These are phyloP conservation scores for Fraxinus latifolia DNA, from an alignment of 305 asterid genomes.

Conservation along the genomic window DNA sequence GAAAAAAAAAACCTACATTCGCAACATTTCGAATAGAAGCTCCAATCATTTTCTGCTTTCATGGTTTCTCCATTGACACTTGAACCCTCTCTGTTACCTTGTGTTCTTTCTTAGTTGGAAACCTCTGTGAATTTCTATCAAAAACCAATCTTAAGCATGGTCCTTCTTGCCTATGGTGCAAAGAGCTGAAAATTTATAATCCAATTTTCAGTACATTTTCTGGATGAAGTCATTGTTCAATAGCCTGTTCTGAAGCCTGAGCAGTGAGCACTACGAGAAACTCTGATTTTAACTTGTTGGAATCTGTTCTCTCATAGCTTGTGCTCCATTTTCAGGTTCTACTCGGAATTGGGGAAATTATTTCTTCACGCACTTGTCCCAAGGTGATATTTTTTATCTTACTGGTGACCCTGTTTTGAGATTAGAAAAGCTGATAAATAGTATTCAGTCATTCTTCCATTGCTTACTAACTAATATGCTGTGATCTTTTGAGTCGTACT, in stretches of 20 bases:
- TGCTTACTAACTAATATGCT: background rate
- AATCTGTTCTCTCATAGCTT: slow-evolving; percentile 9
- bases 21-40: background rate
- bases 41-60: background rate
- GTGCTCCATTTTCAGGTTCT: slow-evolving; percentile 59
- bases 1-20: background rate
- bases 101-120: background rate
- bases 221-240: background rate
- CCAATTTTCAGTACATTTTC: background rate
- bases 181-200: background rate
- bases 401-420: background rate
- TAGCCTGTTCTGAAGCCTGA: background rate
- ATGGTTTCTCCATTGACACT: background rate
- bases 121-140: background rate
- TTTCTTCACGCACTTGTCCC: slow-evolving; percentile 72
- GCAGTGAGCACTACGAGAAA: background rate
- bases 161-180: background rate
- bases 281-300: background rate
- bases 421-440: background rate
- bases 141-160: background rate
- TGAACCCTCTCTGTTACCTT: background rate
- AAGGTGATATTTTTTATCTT: slow-evolving; percentile 48
- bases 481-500: background rate
- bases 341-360: slow-evolving; percentile 79
- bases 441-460: slow-evolving; percentile 11